Base-by-base conservation (phyloP, 352 stramenopile genomes). In the Pythium brachiatum region DNA sequence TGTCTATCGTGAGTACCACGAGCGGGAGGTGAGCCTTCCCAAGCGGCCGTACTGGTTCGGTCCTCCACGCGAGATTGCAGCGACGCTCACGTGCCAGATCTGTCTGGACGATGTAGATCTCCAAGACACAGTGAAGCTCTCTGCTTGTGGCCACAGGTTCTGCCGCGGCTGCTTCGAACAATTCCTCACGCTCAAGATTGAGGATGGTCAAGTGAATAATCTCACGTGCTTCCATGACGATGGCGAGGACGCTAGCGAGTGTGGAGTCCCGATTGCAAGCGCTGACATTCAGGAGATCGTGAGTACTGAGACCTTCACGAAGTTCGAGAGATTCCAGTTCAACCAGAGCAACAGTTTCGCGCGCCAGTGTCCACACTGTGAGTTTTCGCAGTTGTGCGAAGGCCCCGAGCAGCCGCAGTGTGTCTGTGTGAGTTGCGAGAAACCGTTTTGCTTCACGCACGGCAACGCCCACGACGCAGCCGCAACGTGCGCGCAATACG, bases 61-160 rank as follows among this genome's bases (percentile, higher is more conserved):
- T n/a, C n/a, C n/a, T n/a, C n/a, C n/a, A n/a, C n/a, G n/a, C n/a
- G n/a, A n/a, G n/a, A n/a, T n/a, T n/a, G n/a, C n/a, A 36, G n/a
- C 31, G 7, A 32, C 51, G 7, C 25, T 41, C 8, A 62, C 21
- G 13, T 70, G 63, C 53, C 63, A 70, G 53, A 66, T 70, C 52
- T 70, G 63, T 53, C 31, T 70, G 8, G 63, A 70, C 20, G 57
- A 70, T 16, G 57, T 65, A 20, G 41, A 52, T 16, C 16, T 70
- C 6, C 32, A 39, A 12, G 38, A 62, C 6, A 62, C 63, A 11
- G 21, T 57, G 16, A 2, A 23, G 34, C 63, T 70, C 6, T 43
- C 60, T 4, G 53, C 43, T 21, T 70, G 63, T 52, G 57, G 41
- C 38, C 63, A 70, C 48, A 57, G 63, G 16, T 70, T 70, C 57